Conservation (phyloP, 1,284 basidiomycete species). For the Erythrobasidium hasegawianum region DNA sequence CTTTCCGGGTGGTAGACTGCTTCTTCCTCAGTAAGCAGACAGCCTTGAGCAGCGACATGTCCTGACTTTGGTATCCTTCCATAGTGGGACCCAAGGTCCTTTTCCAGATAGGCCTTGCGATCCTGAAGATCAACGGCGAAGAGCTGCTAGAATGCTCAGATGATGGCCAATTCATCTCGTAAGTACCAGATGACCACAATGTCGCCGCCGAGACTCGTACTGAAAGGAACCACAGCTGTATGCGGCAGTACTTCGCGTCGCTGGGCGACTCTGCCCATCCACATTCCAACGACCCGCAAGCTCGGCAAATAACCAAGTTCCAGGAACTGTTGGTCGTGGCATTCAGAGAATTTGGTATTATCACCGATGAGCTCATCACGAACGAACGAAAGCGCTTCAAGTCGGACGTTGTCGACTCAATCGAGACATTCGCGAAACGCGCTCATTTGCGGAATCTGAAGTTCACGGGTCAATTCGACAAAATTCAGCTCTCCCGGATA, state of each 20-base stretch:
- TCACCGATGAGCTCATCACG: conserved; percentile 92
- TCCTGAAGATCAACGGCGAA: conserved; percentile 97
- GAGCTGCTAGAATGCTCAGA: conserved; percentile 91
- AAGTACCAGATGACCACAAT: conserved; percentile 42
- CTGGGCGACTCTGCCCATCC: conserved; percentile 95
- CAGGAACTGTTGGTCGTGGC: conserved; percentile 89
- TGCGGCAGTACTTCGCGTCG: conserved; percentile 90
- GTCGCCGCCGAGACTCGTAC: background rate
- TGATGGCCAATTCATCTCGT: conserved; percentile 96
- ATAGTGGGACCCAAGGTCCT: conserved; percentile 80
- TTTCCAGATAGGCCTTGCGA: conserved; percentile 89
- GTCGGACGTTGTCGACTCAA: conserved; percentile 84
- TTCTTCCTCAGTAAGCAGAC: conserved; percentile 74
- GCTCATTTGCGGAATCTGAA: conserved; percentile 85
- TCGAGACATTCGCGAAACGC: conserved; percentile 95
- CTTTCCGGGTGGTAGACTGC: conserved; percentile 97
- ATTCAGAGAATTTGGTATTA: conserved; percentile 92
- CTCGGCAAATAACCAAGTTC: conserved; percentile 93
- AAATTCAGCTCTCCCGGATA: conserved; percentile 82
- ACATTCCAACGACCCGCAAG: conserved; percentile 76
- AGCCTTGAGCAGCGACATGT: background rate
- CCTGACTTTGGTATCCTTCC: background rate
- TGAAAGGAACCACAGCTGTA: conserved; percentile 61
- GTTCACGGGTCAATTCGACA: conserved; percentile 73
- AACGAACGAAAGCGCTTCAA: conserved; percentile 82